Evolutionary conservation across 495 filamentous ascomycete genomes (phyloP), one percentile per base, ranked within the genome.

Genomic region (Diplogelasinospora grovesii): DNA sequence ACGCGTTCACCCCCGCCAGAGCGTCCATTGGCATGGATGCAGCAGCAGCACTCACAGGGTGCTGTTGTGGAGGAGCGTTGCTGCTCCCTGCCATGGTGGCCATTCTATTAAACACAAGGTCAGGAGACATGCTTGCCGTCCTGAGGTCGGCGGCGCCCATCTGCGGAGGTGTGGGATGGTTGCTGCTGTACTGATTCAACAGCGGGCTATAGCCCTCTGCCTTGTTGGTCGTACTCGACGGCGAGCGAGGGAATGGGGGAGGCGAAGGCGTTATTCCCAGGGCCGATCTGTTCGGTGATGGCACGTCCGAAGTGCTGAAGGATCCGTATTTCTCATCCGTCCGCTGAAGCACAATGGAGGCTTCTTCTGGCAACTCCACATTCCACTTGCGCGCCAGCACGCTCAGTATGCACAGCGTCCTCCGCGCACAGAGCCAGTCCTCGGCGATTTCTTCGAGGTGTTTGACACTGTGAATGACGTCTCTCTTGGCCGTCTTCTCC

Each of bases 371-470:
- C 11, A 97, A 61, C 25, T 86, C 78, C 13, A 95, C 78, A 8
- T 82, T 82, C 92, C 92, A 97, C 45, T 88, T 87, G 18, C 77
- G 75, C 5, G 84, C 85, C n/a, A 93, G 78, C 19, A 90, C 75
- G 41, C 82, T 86, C 26, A 98, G 69, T 25, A 96, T 94, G 38
- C 80, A 73, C 1, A 97, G 72, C 0, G 93, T 89, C 15, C 90
- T 74, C 22, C 88, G 73, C 9, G 89, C 93, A 51, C 89, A 90
- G 3, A 87, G 78, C 92, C 92, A 98, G 45, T 84, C 80, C 61
- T 95, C 90, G 1, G 85, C 88, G 50, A 98, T 96, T 55, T 98
- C 93, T 61, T 97, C 92, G 9, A 97, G 77, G 45, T 92, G 85
- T 39, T 84, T 85, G n/a, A 96, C 70, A 5, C 88, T 86, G 45